Evolutionary conservation across 2,329 filamentous ascomycete genomes (phyloP), one percentile per base, ranked within the genome.

Genomic region (Plectosphaerella cucumerina): DNA sequence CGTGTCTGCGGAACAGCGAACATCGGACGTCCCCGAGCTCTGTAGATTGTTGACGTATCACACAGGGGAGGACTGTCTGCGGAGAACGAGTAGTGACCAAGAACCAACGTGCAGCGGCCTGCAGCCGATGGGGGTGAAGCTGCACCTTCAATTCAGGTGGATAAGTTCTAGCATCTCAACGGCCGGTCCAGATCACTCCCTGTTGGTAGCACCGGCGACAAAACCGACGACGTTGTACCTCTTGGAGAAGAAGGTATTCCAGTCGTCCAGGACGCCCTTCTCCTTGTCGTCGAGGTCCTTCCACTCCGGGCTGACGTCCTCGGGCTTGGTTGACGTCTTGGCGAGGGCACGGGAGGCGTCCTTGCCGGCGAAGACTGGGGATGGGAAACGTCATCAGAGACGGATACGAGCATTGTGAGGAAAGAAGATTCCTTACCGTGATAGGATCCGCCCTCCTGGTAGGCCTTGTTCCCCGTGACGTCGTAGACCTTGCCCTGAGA

Each of bases 171-270:
- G 12, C 9, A 31, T 10, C 26, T 31, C 8, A 31, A 5, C 4
- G 26, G 26, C 26, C n/a, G 39, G n/a, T 20, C 39, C 6, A 18
- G 15, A 18, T 42, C 39, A 73, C 50, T 76, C 77, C 62, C 72
- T 70, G 62, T 85, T 85, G 23, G 77, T 83, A 23, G 82, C 81
- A 34, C 80, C 81, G 53, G 78, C 72, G 15, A 88, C 82, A 50
- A 76, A 67, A 14, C 90, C 90, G 44, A 95, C 84, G 48, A 97
- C 81, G 62, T 96, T 97, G 74, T 99, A 99, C 52, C 94, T 81
- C 76, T 97, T 99, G 59, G 87, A 90, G 71, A 99, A 99, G 72
- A 96, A 99, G 2, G 88, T 96, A 56, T 87, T 84, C 94, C 94
- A 99, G 68, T 99, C 94, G 49, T 93, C 81, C 54, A 99, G 73